phyloP scores from a whole-genome alignment of 2,329 filamentous ascomycete genomes.

The Pestalotiopsis sp. region DNA sequence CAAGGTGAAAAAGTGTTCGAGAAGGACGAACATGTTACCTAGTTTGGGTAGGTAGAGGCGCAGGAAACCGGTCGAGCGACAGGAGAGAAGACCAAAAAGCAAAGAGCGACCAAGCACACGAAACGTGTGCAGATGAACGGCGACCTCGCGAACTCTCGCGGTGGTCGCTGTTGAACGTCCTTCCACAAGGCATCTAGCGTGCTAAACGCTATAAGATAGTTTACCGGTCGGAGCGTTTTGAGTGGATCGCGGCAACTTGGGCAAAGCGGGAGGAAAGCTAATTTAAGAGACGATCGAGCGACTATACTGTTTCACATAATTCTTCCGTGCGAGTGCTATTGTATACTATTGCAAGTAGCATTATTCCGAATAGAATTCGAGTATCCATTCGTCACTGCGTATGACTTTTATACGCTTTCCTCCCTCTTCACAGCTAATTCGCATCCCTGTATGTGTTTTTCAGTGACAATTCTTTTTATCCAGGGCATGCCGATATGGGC shows the following conservation, averaged over 20 bases:
- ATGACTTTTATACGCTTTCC: too few relatives aligned
- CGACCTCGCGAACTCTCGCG: not conserved
- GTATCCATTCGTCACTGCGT: too few relatives aligned
- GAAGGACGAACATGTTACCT: not conserved
- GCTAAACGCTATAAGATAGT: not conserved
- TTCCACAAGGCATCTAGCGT: slow-evolving; percentile 6
- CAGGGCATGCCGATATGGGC: not conserved
- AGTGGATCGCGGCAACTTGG: not conserved
- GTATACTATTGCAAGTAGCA: too few relatives aligned
- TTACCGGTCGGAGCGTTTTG: not conserved
- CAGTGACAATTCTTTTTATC: not conserved
- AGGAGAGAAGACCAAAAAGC: not conserved
- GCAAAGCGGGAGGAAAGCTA: not conserved
- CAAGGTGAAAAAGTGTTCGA: not conserved
- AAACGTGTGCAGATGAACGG: not conserved
- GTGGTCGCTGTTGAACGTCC: not conserved
- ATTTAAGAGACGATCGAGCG: not conserved
- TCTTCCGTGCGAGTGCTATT: not conserved
- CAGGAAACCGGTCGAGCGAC: not conserved
- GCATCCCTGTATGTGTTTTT: not conserved
- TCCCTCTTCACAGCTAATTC: too few relatives aligned
- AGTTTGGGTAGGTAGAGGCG: not conserved
- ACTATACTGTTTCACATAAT: not conserved
- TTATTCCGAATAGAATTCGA: too few relatives aligned
- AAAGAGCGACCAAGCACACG: not conserved